These are phyloP conservation scores for Boletus sp. DNA, from an alignment of 768 basidiomycete species.

Conservation along the genomic window DNA sequence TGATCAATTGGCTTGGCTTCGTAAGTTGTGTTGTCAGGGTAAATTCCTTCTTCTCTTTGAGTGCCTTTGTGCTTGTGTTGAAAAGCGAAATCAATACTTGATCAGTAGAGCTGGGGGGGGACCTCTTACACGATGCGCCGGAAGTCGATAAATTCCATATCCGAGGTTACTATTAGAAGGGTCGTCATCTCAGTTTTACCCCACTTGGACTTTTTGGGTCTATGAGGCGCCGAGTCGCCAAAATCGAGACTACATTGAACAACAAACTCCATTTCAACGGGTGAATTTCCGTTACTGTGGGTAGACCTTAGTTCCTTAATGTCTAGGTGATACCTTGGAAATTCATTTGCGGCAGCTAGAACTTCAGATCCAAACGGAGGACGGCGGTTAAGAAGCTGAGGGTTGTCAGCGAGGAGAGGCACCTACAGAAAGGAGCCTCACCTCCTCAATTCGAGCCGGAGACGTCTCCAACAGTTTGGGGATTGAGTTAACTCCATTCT, in stretches of 20 bases:
- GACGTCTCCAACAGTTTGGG: slow-evolving; percentile 52
- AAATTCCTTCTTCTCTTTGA: slow-evolving; percentile 61
- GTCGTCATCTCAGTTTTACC: slow-evolving; percentile 59
- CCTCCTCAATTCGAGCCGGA: slow-evolving; percentile 63
- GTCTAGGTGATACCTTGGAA: slow-evolving; percentile 63
- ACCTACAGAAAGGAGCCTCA: slow-evolving; percentile 23
- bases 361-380: slow-evolving; percentile 74
- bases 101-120: background rate
- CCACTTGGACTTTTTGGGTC: slow-evolving; percentile 44
- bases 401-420: slow-evolving; percentile 3
- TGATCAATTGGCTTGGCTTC: slow-evolving; percentile 73
- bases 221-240: slow-evolving; percentile 34
- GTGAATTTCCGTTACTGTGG: slow-evolving; percentile 43
- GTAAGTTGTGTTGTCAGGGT: slow-evolving; percentile 56
- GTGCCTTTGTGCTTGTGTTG: slow-evolving; percentile 59
- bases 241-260: slow-evolving; percentile 55
- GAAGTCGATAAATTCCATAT: slow-evolving; percentile 73
- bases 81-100: slow-evolving; percentile 2
- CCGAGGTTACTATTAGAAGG: slow-evolving; percentile 74
- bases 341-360: slow-evolving; percentile 53
- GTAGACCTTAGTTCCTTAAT: slow-evolving; percentile 47
- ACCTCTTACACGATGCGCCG: slow-evolving; percentile 68
- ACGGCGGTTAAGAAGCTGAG: slow-evolving; percentile 69
- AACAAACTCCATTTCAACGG: slow-evolving; percentile 56
- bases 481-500: slow-evolving; percentile 69